Percentiles rank a stretch among this genome's conserved stretches.
Conservation (phyloP, 2,329 filamentous ascomycete genomes). For the Alternaria sp. region DNA sequence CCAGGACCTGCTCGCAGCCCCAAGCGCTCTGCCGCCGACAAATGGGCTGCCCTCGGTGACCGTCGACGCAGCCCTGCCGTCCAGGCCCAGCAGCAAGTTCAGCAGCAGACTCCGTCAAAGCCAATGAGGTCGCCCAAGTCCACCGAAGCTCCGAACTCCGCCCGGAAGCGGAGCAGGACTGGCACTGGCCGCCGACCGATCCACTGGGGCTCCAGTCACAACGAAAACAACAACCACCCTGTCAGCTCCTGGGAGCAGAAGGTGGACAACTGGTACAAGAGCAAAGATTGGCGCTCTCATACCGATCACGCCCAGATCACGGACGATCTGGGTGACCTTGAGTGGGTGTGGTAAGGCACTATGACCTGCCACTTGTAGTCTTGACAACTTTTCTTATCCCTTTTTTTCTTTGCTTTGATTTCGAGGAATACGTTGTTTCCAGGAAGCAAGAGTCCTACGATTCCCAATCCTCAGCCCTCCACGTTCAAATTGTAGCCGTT, state of each 20-base stretch:
- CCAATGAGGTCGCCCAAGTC: slow-evolving; percentile 46
- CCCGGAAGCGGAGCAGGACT: slow-evolving; percentile 49
- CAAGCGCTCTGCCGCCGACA: slow-evolving; percentile 73
- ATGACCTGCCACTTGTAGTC: slow-evolving; percentile 65
- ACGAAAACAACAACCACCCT: slow-evolving; percentile 34
- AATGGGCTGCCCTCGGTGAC: slow-evolving; percentile 88
- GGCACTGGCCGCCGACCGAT: slow-evolving; percentile 47
- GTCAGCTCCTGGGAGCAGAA: slow-evolving; percentile 43
- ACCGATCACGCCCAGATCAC: slow-evolving; percentile 42
- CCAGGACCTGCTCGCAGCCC: slow-evolving; percentile 59
- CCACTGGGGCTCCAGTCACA: slow-evolving; percentile 45
- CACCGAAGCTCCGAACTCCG: slow-evolving; percentile 40
- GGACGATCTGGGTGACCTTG: slow-evolving; percentile 79
- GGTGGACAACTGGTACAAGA: slow-evolving; percentile 52
- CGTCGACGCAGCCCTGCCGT: slow-evolving; percentile 71
- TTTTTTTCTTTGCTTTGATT: slow-evolving; percentile 36
- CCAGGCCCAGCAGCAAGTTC: slow-evolving; percentile 48
- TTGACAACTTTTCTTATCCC: slow-evolving; percentile 49
- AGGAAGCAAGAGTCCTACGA: slow-evolving; percentile 35
- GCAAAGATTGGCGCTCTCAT: slow-evolving; percentile 59
- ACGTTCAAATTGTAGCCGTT: slow-evolving; percentile 43
- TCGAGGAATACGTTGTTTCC: slow-evolving; percentile 21
- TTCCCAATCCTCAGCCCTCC: slow-evolving; percentile 17
- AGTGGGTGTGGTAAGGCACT: slow-evolving; percentile 93
- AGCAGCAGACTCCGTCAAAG: slow-evolving; percentile 51